Percentiles rank a stretch among this genome's conserved stretches.
phyloP scores from a whole-genome alignment of 345 rosid species.

The Kernera saxatilis region DNA sequence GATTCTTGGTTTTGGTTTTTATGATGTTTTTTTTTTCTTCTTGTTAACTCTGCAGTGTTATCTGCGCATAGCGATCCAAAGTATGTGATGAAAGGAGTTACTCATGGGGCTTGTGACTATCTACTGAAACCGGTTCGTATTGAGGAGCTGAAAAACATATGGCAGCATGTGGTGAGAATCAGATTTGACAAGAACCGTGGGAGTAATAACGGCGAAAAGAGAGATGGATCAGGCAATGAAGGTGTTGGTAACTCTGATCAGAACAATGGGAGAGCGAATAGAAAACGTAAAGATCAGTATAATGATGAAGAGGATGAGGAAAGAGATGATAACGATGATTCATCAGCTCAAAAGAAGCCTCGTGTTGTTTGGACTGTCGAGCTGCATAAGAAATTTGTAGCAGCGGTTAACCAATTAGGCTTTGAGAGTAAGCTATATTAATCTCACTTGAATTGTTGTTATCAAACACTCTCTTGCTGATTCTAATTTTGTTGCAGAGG shows the following conservation, averaged over 20 bases:
- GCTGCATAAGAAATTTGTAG: constrained; percentile 75
- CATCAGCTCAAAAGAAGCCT: constrained; percentile 71
- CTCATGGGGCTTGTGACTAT: constrained; percentile 96
- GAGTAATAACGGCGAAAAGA: constrained; percentile 37
- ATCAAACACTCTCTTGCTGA: not conserved
- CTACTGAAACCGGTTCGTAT: constrained; percentile 83
- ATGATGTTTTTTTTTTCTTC: not conserved
- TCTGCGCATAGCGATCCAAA: constrained; percentile 76
- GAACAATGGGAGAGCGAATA: constrained; percentile 43
- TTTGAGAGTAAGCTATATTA: constrained; percentile 60
- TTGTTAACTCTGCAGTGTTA: constrained; percentile 55
- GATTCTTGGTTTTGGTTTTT: not conserved
- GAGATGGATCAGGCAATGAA: constrained; percentile 32
- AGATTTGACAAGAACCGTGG: constrained; percentile 42
- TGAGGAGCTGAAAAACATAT: constrained; percentile 87
- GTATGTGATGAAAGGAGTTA: constrained; percentile 84
- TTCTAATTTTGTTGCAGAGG: constrained; percentile 50
- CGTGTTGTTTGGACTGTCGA: constrained; percentile 88
- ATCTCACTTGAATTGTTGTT: not conserved
- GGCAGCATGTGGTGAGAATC: constrained; percentile 91
- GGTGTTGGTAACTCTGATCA: constrained; percentile 44
- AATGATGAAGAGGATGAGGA: constrained; percentile 68
- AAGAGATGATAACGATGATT: constrained; percentile 55
- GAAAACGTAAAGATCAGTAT: constrained; percentile 67
- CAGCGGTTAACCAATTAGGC: constrained; percentile 82